Base-by-base conservation (phyloP, 23 red algal genomes). In the Gracilaria vermiculophylla region DNA sequence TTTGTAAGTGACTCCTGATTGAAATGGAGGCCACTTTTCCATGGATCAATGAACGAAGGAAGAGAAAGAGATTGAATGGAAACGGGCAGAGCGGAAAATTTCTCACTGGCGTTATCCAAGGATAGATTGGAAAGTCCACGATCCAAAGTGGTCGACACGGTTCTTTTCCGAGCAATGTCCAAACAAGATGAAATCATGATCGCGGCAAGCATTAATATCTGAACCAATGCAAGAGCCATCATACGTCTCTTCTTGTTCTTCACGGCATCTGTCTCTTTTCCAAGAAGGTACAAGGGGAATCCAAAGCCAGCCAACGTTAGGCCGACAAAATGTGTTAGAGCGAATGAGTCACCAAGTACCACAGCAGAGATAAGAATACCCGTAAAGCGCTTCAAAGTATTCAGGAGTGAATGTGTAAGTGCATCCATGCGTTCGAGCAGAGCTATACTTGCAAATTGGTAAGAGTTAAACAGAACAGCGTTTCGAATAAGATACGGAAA, bases 341-440 rank as follows among this genome's bases (percentile, higher is more conserved):
- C 17, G 25, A 82, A 62, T 23, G 60, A 13, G 16, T 47, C 60
- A 7, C 53, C 29, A 31, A 64, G 54, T 9, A 41, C 48, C 0
- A 82, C n/a, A 16, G 78, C 78, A 44, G 55, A 43, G 16, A 82
- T 37, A 39, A 82, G 23, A n/a, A 82, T 62, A 29, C 54, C 60
- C 45, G 53, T 61, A 32, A 82, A 82, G 14, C 78, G 50, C 78
- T 82, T 82, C 51, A 82, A 19, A 31, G 78, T 64, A 35, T 82
- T 82, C 5, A 64, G 40, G 21, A 82, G 37, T 14, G 78, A 82
- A 43, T 82, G 78, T 29, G 78, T 64, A 2, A 82, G 60, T 27
- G 78, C 54, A 43, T 64, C 54, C 50, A 82, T 47, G 17, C 42
- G 51, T 57, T 60, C 53, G 1, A 82, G 21, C 0, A 82, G 32